A percentile compares a stretch with the other conserved stretches of the same genome.
These are phyloP conservation scores for Halteria grandinella DNA, from an alignment of 73 alveolate genomes.

Conservation along the genomic window DNA sequence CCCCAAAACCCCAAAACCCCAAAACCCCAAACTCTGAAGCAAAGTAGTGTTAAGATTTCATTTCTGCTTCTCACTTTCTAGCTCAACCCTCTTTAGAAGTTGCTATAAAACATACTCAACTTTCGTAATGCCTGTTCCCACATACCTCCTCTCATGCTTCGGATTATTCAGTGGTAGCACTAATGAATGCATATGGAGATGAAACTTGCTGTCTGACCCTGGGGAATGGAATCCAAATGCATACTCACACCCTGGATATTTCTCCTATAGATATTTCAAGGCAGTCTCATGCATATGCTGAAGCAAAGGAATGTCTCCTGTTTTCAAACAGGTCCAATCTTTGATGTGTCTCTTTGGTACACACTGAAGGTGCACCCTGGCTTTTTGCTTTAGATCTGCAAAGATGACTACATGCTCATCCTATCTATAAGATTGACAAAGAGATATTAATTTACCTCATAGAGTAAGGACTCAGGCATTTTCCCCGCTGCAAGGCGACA, in stretches of 20 bases:
- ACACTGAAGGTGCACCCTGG: slow-evolving; percentile 1
- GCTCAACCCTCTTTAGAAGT: too few species aligned
- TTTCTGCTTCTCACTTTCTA: too few species aligned
- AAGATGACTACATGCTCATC: not conserved
- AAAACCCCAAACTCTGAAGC: too few species aligned
- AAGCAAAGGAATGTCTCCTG: not conserved
- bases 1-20: too few species aligned
- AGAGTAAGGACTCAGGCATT: not conserved
- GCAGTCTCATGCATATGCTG: not conserved
- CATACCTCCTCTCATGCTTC: not conserved
- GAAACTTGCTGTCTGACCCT: slow-evolving; percentile 8
- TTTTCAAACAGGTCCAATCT: not conserved
- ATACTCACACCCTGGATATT: not conserved
- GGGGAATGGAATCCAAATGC: slow-evolving; percentile 8
- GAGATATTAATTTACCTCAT: not conserved
- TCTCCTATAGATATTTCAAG: not conserved
- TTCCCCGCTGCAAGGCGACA: slow-evolving; percentile 1
- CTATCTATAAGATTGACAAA: not conserved
- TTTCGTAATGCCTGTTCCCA: not conserved
- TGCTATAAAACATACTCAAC: not conserved
- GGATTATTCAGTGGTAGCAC: not conserved
- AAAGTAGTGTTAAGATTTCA: too few species aligned
- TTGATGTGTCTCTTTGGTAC: slow-evolving; percentile 7
- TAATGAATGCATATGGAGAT: slow-evolving; percentile 14
- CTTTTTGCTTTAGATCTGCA: not conserved